Evolutionary conservation across 2,329 filamentous ascomycete genomes (phyloP).

Genomic region (Fusarium anguioides): DNA sequence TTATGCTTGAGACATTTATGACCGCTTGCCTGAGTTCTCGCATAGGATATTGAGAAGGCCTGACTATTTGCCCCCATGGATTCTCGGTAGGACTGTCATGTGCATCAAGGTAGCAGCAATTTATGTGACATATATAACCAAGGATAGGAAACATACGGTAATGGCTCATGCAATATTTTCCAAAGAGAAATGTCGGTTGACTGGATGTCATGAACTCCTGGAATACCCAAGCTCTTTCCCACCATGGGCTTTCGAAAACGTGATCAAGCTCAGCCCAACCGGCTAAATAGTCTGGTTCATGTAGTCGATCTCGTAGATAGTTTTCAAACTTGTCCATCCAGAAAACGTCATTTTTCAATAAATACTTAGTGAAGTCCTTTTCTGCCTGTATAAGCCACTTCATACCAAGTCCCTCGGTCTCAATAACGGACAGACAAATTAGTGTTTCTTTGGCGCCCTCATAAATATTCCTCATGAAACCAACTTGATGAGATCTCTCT

Average conservation of each 20-base stretch:
- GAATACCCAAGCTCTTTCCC: slow-evolving; percentile 14
- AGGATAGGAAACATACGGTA: too few relatives aligned
- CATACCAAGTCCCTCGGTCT: neutral
- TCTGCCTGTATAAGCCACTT: neutral
- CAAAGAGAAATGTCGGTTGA: neutral
- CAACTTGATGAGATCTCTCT: slow-evolving; percentile 19
- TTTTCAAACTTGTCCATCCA: too few relatives aligned
- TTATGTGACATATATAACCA: too few relatives aligned
- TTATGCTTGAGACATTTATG: too few relatives aligned
- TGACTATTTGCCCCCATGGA: too few relatives aligned
- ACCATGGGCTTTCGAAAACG: neutral
- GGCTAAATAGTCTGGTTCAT: neutral
- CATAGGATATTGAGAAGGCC: too few relatives aligned
- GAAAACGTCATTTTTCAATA: too few relatives aligned
- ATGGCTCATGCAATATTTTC: fast-evolving
- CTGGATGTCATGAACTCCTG: slow-evolving; percentile 9
- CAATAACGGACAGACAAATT: neutral
- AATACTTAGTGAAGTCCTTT: neutral
- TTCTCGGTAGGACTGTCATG: too few relatives aligned
- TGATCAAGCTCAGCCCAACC: neutral
- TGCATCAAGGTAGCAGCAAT: too few relatives aligned
- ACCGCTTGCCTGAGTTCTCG: too few relatives aligned
- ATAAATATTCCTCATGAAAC: slow-evolving; percentile 18
- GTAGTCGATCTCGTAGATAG: fast-evolving
- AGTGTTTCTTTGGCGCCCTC: neutral